Conservation (phyloP, 441 rosid genomes). For the Erodium texanum region DNA sequence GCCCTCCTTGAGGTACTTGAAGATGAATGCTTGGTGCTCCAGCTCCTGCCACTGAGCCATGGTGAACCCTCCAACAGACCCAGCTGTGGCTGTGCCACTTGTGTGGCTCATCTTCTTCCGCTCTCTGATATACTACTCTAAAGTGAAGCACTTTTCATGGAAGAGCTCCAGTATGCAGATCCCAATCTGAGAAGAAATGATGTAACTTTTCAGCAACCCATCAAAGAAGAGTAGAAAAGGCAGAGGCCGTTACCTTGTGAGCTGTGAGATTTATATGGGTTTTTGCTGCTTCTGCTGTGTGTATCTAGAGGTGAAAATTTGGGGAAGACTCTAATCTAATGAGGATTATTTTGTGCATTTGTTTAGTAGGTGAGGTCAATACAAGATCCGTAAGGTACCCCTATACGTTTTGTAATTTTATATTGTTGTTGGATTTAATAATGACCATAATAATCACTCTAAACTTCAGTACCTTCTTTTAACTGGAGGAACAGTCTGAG, state of each 20-base stretch:
- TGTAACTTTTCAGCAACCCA: conserved; percentile 1
- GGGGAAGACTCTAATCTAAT: background rate
- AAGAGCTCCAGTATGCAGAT: background rate
- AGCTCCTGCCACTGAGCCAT: conserved; percentile 90
- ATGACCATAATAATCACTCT: background rate
- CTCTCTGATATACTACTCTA: background rate
- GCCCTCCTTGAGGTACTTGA: conserved; percentile 72
- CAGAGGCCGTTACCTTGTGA: conserved; percentile 12
- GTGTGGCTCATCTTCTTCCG: background rate
- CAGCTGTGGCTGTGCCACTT: background rate
- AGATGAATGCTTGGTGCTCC: conserved; percentile 84
- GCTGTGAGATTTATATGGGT: conserved; percentile 7
- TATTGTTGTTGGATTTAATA: background rate
- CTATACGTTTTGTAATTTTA: background rate
- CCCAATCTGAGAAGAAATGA: conserved; percentile 12
- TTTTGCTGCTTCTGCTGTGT: background rate
- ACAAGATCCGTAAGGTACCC: background rate
- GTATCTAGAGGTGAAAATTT: background rate
- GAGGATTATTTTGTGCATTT: background rate
- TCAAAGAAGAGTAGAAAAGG: conserved; percentile 15
- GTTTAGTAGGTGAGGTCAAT: background rate
- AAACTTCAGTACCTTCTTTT: background rate
- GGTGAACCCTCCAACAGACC: conserved; percentile 34
- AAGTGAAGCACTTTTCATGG: conserved; percentile 1
- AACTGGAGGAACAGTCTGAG: background rate